Base-by-base conservation (phyloP, 2,329 filamentous ascomycete genomes). In the Verticillium nonalfalfae region DNA sequence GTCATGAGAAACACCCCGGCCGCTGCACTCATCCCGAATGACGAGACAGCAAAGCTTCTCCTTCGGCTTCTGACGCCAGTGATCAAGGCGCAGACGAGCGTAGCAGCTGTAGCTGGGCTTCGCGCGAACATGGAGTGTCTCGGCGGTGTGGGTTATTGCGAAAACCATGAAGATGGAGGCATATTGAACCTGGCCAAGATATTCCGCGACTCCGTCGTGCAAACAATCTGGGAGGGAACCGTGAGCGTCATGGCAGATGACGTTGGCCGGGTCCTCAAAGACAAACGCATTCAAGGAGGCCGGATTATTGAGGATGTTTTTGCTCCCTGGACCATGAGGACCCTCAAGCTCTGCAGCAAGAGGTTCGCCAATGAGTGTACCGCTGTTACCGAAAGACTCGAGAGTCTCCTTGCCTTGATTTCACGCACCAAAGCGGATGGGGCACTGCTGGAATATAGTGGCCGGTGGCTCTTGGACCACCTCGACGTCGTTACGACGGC, bases 141-240 rank as follows among this genome's bases (percentile, higher is more conserved):
- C 0, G 87, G 87, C 7, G 87, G 87, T 1, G 82, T 90, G 0
- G 87, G 88, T 0, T 90, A 89, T 66, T 79, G 88, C 31, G 79
- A 86, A 67, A 89, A 89, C 66, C 85, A 75, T 65, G 78, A 82
- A 40, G 82, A 85, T 62, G 83, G 85, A 62, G 85, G 86, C 58
- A 81, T 85, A 40, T 57, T 65, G 15, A 92, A 91, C 67, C 75
- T 91, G 3, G 81, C 88, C 0, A 80, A 87, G 7, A 75, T 91
- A 1, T 85, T 86, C 67, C 81, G 90, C 7, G 89, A 91, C 66
- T 84, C 81, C 1, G 78, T 75, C 7, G 88, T 90, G 2, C 74
- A 85, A 58, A 80, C 83, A 14, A 90, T 91, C 57, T 90, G 87
- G 86, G 88, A 90, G 71, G 87, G 89, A 1, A 91, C 89, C 0